Evolutionary conservation across 2,329 filamentous ascomycete genomes (phyloP), one percentile per base, ranked within the genome.

Genomic region (Cadophora malorum): DNA sequence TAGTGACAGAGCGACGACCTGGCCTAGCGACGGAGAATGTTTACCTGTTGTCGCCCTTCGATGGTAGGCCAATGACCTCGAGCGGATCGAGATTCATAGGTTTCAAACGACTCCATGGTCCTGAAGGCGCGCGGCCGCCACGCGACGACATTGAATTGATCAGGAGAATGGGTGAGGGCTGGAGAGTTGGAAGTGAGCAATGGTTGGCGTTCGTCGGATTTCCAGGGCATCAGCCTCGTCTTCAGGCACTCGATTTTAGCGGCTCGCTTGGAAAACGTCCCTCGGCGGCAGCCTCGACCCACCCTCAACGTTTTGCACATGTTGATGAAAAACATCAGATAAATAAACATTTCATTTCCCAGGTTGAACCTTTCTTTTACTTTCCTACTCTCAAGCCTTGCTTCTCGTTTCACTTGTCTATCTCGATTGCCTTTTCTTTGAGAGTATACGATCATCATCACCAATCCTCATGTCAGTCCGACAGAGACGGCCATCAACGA

Each of bases 1-100:
- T 28, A 28, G 28, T 28, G 28, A 28, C 28, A 28, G 5, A 28
- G 28, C 28, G 47, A 47, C 45, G 58, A 52, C 53, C 1, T 50
- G 49, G 25, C 55, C 31, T 33, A 14, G 35, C 55, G 28, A 33
- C 58, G 31, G 60, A 60, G 55, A 55, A 64, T 25, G 69, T 67
- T 63, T 83, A 95, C 94, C 91, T 90, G 59, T 85, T 91, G 79
- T 98, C 95, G 63, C 95, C 95, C 77, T 97, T 97, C 1, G 94
- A 97, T 4, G 93, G 93, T 72, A 97, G 85, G 1, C 95, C 94
- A 73, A 96, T 91, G 69, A 84, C 86, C 74, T 96, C 92, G 33
- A 98, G 83, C 16, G 92, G 88, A 78, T 97, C 94, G 67, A 88
- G 82, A 55, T 90, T 87, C 69, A 90, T 85, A 14, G 92, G 90